Conservation (phyloP, 306 rosid species). For the Lathyrus aphaca region DNA sequence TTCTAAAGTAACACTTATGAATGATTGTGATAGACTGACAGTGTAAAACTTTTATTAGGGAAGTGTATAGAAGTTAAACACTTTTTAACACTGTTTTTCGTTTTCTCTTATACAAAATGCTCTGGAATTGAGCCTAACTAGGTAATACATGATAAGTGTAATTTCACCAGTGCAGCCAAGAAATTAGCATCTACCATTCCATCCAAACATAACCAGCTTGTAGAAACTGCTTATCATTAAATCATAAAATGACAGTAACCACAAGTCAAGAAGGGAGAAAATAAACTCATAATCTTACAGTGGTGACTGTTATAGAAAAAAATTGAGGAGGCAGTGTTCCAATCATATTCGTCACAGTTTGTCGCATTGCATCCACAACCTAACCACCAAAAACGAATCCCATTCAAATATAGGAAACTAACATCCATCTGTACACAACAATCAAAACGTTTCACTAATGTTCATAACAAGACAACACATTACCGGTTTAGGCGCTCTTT, state of each 20-base stretch:
- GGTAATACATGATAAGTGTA: not conserved
- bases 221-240: constrained; percentile 11
- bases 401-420: constrained; percentile 24
- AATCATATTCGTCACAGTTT: constrained; percentile 96
- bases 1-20: no score
- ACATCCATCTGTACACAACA: not conserved
- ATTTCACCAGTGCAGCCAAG: constrained; percentile 7
- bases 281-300: constrained; percentile 55
- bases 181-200: constrained; percentile 19
- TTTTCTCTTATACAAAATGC: not conserved
- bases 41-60: no score
- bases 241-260: constrained; percentile 13
- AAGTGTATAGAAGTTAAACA: no score
- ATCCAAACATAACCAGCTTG: constrained; percentile 16
- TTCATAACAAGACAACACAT: constrained; percentile 2
- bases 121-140: constrained; percentile 9
- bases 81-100: no score
- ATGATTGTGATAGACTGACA: no score
- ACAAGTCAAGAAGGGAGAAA: not conserved
- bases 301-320: constrained; percentile 78
- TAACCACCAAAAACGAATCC: constrained; percentile 39
- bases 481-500: constrained; percentile 96
- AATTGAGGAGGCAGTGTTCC: constrained; percentile 97
- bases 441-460: constrained; percentile 21
- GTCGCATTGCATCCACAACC: constrained; percentile 99